A percentile compares a stretch with the other conserved stretches of the same genome.
Evolutionary conservation across 2,329 filamentous ascomycete species (phyloP).

Genomic region (Sporothrix schenckii): DNA sequence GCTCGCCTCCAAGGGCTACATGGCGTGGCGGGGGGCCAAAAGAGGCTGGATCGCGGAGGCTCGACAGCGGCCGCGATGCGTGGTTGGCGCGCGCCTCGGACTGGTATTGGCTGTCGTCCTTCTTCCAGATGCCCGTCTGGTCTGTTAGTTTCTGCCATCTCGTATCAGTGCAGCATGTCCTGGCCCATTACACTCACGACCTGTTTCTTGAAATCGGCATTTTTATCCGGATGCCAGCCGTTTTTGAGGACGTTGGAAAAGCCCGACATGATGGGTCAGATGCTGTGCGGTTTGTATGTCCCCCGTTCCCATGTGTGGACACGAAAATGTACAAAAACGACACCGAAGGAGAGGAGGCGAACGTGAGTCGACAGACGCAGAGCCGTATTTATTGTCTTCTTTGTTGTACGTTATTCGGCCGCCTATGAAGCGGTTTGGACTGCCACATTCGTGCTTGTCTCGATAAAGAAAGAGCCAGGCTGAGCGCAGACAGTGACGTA

Average conservation of each 20-base stretch:
- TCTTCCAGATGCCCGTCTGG: slow-evolving; percentile 39
- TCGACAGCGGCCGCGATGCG: slow-evolving; percentile 63
- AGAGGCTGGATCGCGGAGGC: slow-evolving; percentile 72
- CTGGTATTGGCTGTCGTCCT: slow-evolving; percentile 40
- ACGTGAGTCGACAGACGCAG: not conserved
- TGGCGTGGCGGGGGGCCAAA: slow-evolving; percentile 83
- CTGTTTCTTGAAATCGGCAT: slow-evolving; percentile 48
- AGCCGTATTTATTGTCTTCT: not conserved
- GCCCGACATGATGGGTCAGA: slow-evolving; percentile 47
- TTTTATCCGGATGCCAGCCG: slow-evolving; percentile 57
- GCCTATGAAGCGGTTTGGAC: slow-evolving; percentile 21
- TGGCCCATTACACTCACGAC: slow-evolving; percentile 47
- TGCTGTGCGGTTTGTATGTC: not conserved
- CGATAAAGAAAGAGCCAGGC: slow-evolving; percentile 19
- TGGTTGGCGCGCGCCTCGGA: slow-evolving; percentile 42
- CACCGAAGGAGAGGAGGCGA: not conserved
- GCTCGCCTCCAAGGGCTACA: slow-evolving; percentile 38
- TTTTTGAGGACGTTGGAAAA: slow-evolving; percentile 39
- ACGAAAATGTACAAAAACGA: not conserved
- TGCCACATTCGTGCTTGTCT: not conserved
- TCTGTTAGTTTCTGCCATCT: not conserved
- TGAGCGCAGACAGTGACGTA: slow-evolving; percentile 18
- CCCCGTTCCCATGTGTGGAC: not conserved
- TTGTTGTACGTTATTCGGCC: slow-evolving; percentile 2
- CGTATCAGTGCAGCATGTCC: not conserved